These are phyloP conservation scores for Chalciporus chontae DNA, from an alignment of 768 basidiomycete genomes.

Conservation along the genomic window DNA sequence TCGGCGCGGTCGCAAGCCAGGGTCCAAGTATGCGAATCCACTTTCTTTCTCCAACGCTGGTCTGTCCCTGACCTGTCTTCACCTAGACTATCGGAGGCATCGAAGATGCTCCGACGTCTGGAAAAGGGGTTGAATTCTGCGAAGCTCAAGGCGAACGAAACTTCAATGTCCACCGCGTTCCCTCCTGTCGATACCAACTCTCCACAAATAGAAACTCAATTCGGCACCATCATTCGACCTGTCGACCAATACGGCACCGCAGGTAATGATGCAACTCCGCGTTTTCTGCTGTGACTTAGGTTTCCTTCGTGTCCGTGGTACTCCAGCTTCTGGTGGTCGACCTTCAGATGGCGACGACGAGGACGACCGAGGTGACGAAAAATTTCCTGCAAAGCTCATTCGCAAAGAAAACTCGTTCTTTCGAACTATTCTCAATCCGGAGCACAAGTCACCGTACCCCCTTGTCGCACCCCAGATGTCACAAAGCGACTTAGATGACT, in stretches of 20 bases:
- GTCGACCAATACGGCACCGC: slow-evolving; percentile 29
- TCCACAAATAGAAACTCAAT: slow-evolving; percentile 25
- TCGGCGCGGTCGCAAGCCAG: slow-evolving; percentile 82
- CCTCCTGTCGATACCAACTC: slow-evolving; percentile 30
- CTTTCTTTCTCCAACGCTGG: slow-evolving; percentile 2
- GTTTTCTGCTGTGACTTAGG: slow-evolving; percentile 3
- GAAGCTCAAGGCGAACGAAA: slow-evolving; percentile 54
- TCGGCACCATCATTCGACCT: slow-evolving; percentile 28
- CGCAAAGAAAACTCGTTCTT: slow-evolving; percentile 79
- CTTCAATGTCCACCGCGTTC: slow-evolving; percentile 32
- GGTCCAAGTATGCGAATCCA: slow-evolving; percentile 65
- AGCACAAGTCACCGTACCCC: slow-evolving; percentile 41
- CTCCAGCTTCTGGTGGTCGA: slow-evolving; percentile 22
- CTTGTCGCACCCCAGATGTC: slow-evolving; percentile 27
- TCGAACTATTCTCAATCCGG: slow-evolving; percentile 76
- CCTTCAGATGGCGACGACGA: slow-evolving; percentile 52
- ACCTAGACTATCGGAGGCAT: slow-evolving; percentile 77
- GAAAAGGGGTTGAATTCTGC: slow-evolving; percentile 80
- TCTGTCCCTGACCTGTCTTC: slow-evolving; percentile 8
- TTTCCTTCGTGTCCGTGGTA: slow-evolving; percentile 3
- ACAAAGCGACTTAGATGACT: slow-evolving; percentile 34
- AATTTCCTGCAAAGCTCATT: slow-evolving; percentile 76
- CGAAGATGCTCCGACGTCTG: slow-evolving; percentile 82
- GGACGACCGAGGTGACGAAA: slow-evolving; percentile 62
- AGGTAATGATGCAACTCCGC: slow-evolving; percentile 14